phyloP scores from a whole-genome alignment of 257 asterid genomes.

The Lycium ferocissimum region DNA sequence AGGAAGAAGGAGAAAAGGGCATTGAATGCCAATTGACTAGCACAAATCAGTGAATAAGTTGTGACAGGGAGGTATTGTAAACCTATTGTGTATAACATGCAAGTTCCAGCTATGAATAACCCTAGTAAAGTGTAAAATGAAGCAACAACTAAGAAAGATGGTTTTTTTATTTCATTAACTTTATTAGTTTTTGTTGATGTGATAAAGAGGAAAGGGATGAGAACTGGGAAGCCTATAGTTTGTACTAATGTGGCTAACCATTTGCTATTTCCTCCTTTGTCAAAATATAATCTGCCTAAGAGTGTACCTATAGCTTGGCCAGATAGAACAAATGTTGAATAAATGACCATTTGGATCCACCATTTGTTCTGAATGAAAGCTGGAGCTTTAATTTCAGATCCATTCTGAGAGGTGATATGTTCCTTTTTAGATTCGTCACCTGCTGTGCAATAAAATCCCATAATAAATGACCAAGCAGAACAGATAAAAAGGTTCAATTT shows the following conservation, averaged over 20 bases:
- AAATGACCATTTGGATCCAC: slow-evolving; percentile 64
- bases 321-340: slow-evolving; percentile 50
- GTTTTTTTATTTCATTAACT: background rate
- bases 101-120: slow-evolving; percentile 39
- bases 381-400: background rate
- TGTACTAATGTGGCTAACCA: slow-evolving; percentile 75
- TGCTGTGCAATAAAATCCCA: background rate
- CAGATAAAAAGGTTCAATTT: background rate
- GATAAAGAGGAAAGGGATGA: slow-evolving; percentile 63
- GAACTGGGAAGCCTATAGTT: slow-evolving; percentile 65
- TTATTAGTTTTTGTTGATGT: background rate
- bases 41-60: slow-evolving; percentile 54
- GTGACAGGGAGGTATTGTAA: slow-evolving; percentile 58
- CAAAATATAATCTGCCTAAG: slow-evolving; percentile 68
- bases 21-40: slow-evolving; percentile 64
- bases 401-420: background rate
- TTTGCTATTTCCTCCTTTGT: slow-evolving; percentile 71
- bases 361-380: slow-evolving; percentile 43
- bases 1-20: slow-evolving; percentile 59
- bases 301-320: slow-evolving; percentile 64
- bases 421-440: slow-evolving; percentile 13
- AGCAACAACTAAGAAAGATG: slow-evolving; percentile 29
- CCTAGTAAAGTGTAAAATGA: slow-evolving; percentile 49
- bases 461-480: background rate
- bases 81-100: slow-evolving; percentile 54